Conservation (phyloP, 2,329 filamentous ascomycete species). For the Aspergillus brasiliensis region DNA sequence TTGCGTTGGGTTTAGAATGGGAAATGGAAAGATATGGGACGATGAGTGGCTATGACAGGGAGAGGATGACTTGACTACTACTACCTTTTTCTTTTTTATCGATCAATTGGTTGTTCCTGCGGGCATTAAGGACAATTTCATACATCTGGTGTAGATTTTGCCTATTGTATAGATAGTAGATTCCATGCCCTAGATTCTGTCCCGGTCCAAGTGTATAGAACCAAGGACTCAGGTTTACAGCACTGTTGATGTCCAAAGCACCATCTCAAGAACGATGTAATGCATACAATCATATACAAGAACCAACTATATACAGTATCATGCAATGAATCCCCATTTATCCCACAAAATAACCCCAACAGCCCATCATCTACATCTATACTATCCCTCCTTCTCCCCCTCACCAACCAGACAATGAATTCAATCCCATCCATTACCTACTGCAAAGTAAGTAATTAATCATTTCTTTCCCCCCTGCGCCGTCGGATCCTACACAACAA, state of each 20-base stretch:
- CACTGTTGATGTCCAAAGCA: too few relatives aligned
- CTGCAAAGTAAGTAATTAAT: neutral
- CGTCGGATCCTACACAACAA: slow-evolving; percentile 32
- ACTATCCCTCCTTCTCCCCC: neutral
- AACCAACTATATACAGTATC: neutral
- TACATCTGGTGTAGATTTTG: neutral
- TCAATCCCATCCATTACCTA: neutral
- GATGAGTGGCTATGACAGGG: slow-evolving; percentile 14
- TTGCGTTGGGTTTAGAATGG: neutral
- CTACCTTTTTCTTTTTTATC: slow-evolving; percentile 29
- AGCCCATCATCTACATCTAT: neutral
- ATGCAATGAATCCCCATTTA: neutral
- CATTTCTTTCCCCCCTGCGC: slow-evolving; percentile 39
- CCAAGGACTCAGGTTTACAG: too few relatives aligned
- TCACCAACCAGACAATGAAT: too few relatives aligned
- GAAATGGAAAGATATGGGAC: slow-evolving; percentile 3
- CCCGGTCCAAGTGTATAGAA: too few relatives aligned
- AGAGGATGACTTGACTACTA: slow-evolving; percentile 20
- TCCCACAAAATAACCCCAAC: neutral
- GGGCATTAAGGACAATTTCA: neutral
- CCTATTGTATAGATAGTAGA: too few relatives aligned
- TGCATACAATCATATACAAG: neutral
- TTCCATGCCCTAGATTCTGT: too few relatives aligned
- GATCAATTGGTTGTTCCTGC: slow-evolving; percentile 8
- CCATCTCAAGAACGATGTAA: neutral